Percentiles rank a stretch among this genome's conserved stretches.
Evolutionary conservation across 225 moss, liverwort and hornwort genomes (phyloP).

Genomic region (Sphagnum contortum): DNA sequence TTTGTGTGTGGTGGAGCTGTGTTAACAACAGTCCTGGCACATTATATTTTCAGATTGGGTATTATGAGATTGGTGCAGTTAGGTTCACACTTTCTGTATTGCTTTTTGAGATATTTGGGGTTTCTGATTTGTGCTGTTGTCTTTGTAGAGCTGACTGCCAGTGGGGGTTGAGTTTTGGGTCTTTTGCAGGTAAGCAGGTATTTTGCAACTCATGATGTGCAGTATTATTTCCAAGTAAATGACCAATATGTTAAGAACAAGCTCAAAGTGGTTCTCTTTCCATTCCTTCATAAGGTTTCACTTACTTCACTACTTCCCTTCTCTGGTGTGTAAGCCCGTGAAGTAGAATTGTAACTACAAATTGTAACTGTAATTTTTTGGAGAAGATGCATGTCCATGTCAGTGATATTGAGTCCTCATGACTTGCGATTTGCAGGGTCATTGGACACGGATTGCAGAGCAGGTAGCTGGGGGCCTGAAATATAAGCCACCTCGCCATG

Average conservation of each 20-base stretch:
- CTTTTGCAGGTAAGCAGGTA: slow-evolving; percentile 75
- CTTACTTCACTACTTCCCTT: neutral
- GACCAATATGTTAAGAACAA: slow-evolving; percentile 51
- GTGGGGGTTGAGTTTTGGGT: neutral
- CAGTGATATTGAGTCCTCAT: too few species aligned
- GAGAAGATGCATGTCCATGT: too few species aligned
- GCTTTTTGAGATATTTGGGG: too few species aligned
- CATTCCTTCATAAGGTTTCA: slow-evolving; percentile 74
- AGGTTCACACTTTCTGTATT: neutral
- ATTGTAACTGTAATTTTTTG: too few species aligned
- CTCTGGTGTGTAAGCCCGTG: too few species aligned
- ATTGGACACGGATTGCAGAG: slow-evolving; percentile 98
- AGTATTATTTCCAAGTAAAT: too few species aligned
- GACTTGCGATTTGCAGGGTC: slow-evolving; percentile 33
- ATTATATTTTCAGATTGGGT: neutral
- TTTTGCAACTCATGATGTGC: slow-evolving; percentile 64
- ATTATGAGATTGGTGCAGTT: neutral
- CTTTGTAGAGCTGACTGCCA: too few species aligned
- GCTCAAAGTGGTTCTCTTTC: slow-evolving; percentile 92
- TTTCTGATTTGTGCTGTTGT: too few species aligned
- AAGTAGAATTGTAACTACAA: too few species aligned
- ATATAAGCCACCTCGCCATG: slow-evolving; percentile 91
- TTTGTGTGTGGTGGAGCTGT: slow-evolving; percentile 1
- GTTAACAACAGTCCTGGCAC: neutral
- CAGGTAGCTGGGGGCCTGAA: slow-evolving; percentile 92